phyloP scores from a whole-genome alignment of 805 yeast genomes.

The Ogataea thermomethanolica region DNA sequence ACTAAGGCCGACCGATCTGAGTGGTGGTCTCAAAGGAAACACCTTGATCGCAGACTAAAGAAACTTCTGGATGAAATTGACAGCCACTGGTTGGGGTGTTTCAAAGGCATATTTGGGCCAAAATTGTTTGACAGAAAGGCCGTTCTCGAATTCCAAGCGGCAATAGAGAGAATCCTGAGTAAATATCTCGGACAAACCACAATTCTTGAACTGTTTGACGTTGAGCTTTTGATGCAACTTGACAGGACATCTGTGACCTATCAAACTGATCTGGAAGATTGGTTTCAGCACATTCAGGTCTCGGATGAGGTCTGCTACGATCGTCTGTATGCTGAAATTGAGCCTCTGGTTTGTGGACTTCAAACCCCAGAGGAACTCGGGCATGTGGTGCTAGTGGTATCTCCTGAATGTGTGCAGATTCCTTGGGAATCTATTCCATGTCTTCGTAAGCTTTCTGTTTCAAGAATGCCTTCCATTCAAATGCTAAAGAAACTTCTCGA shows the following conservation, averaged over 20 bases:
- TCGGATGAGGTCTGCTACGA: conserved; percentile 65
- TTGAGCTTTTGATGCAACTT: conserved; percentile 47
- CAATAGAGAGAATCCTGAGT: conserved; percentile 40
- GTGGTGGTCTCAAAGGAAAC: conserved; percentile 78
- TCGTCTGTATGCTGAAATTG: conserved; percentile 49
- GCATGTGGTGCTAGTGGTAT: conserved; percentile 70
- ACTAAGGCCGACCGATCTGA: conserved; percentile 56
- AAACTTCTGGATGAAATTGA: conserved; percentile 58
- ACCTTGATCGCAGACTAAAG: conserved; percentile 54
- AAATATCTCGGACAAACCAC: conserved; percentile 24
- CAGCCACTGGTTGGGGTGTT: conserved; percentile 73
- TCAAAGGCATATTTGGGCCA: conserved; percentile 56
- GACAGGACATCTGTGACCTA: conserved; percentile 34
- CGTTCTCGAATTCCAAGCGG: conserved; percentile 34
- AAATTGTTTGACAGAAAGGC: conserved; percentile 25
- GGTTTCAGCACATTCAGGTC: conserved; percentile 59
- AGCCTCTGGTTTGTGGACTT: conserved; percentile 40
- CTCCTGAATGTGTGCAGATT: conserved; percentile 58
- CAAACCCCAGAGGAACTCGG: background rate
- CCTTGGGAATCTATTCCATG: conserved; percentile 89
- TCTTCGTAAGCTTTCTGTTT: conserved; percentile 51
- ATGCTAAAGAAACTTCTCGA: conserved; percentile 40
- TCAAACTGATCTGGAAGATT: conserved; percentile 49
- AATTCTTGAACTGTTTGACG: background rate
- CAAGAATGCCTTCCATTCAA: conserved; percentile 70